Evolutionary conservation across 2,329 filamentous ascomycete species (phyloP), one percentile per base, ranked within the genome.

Genomic region (Aspergillus novoparasiticus): DNA sequence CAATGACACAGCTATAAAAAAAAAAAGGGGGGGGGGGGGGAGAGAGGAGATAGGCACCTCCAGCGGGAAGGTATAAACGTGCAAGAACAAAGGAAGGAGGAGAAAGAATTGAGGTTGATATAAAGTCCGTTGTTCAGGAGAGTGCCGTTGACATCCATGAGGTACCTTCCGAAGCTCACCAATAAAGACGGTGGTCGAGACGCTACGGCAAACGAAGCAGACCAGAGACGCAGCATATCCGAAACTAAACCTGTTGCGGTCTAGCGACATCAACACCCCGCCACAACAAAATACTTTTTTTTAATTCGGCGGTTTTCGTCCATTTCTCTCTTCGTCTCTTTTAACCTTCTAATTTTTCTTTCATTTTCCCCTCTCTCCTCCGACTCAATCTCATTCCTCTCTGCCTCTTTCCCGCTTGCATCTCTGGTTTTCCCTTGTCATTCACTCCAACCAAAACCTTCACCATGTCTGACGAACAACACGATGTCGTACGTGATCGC

Each of bases 401-500:
- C 59, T 62, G 64, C 62, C 65, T 62, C 63, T 59, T 62, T 71
- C 59, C 65, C 61, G 66, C 63, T 65, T 67, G 67, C 45, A 26
- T 54, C 59, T 60, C 59, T 68, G 59, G 54, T 61, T 65, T 54
- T 21, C 26, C 46, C 58, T 59, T 48, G 21, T 51, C 48, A 21
- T 32, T 51, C 48, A 51, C 54, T 58, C 55, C 55, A 66, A 67
- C 58, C 26, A 51, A 76, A 4, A 78, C 79, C 74, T 74, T 80
- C 84, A 87, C 78, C 77, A 89, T 89, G 87, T 85, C 87, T 79
- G 87, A 88, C 34, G 12, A 36, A 6, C 5, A 14, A 80, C 87
- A 89, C 84, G 26, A 26, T 5, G 26, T 26, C 26, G 87, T 89
- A 85, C 76, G 85, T 79, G 3, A 5, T 32, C 50, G 6, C n/a